A percentile compares a stretch with the other conserved stretches of the same genome.
phyloP scores from a whole-genome alignment of 176 grass and related monocot species.

The Thinopyrum elongatum region DNA sequence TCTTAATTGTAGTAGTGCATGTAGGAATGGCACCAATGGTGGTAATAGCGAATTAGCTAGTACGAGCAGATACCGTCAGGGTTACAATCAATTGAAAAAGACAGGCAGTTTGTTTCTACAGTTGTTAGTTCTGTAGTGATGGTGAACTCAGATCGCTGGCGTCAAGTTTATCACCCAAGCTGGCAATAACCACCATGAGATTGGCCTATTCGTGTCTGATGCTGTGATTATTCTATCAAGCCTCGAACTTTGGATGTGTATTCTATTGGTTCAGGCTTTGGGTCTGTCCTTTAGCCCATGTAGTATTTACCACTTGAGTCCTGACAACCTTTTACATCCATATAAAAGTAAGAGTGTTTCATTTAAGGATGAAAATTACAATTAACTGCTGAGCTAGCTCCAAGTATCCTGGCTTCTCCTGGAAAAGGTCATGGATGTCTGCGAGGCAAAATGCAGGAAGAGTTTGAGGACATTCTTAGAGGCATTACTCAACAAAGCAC shows the following conservation, averaged over 20 bases:
- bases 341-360: slow-evolving; percentile 17
- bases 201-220: not conserved
- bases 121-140: slow-evolving; percentile 1
- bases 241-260: not conserved
- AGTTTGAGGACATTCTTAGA: not conserved
- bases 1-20: not conserved
- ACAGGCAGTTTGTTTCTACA: not conserved
- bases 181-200: not conserved
- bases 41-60: not conserved
- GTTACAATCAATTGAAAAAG: slow-evolving; percentile 1
- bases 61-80: not conserved
- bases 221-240: not conserved
- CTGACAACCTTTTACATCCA: slow-evolving; percentile 5
- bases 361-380: slow-evolving; percentile 47
- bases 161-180: not conserved
- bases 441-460: slow-evolving; percentile 31
- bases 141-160: not conserved
- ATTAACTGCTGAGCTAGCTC: slow-evolving; percentile 78
- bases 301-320: not conserved
- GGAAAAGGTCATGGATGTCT: slow-evolving; percentile 70
- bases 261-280: not conserved
- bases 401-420: slow-evolving; percentile 76
- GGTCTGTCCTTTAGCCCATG: not conserved
- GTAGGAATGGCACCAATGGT: not conserved
- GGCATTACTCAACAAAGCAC: slow-evolving; percentile 4